Percentiles rank a stretch among this genome's conserved stretches.
Conservation (phyloP, 768 basidiomycete species). For the Russula virescens region DNA sequence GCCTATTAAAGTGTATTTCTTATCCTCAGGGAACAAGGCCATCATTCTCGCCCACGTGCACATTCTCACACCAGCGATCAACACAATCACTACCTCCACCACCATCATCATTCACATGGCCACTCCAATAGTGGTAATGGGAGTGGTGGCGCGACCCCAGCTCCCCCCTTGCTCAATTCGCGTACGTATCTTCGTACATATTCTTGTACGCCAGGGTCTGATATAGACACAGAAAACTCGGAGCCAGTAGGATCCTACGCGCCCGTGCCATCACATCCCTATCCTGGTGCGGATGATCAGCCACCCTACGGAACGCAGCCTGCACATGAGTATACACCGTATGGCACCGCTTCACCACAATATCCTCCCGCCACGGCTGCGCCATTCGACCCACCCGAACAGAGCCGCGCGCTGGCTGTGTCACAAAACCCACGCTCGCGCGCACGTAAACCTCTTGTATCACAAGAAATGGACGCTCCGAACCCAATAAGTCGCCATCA, state of each 20-base stretch:
- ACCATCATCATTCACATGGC: background rate
- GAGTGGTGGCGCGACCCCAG: background rate
- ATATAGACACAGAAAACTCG: constrained; percentile 7
- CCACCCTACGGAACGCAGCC: background rate
- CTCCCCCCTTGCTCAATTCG: constrained; percentile 4
- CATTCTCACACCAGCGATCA: constrained; percentile 18
- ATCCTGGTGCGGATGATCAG: constrained; percentile 3
- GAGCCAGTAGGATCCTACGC: constrained; percentile 6
- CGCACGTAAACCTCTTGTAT: background rate
- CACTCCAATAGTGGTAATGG: constrained; percentile 11
- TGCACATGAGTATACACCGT: background rate
- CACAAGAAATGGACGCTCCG: constrained; percentile 8
- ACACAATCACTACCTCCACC: background rate
- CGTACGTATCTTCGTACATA: constrained; percentile 2
- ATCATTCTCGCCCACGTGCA: constrained; percentile 27
- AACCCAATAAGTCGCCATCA: background rate
- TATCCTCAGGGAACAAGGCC: constrained; percentile 8
- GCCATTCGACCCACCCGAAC: background rate
- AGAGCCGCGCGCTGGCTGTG: background rate
- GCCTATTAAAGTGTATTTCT: background rate
- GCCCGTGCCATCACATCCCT: background rate
- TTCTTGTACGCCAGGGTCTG: background rate
- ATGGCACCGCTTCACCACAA: background rate
- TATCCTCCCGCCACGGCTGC: background rate
- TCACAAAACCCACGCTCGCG: background rate